Percentiles rank a stretch among this genome's conserved stretches.
These are phyloP conservation scores for Lactarius trivialis DNA, from an alignment of 768 basidiomycete genomes.

Conservation along the genomic window DNA sequence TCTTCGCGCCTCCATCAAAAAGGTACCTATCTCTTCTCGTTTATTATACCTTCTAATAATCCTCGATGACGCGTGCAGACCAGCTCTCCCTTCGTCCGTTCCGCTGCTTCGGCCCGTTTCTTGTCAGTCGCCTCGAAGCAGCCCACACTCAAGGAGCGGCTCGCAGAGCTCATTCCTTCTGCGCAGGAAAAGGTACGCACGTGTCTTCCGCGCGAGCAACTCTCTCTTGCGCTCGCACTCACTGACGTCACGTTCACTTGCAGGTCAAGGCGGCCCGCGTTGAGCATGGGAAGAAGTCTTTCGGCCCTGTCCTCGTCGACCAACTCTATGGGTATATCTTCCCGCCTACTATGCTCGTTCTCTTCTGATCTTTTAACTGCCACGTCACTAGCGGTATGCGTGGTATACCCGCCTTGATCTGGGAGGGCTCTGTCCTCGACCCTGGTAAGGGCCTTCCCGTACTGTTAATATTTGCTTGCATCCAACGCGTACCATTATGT, in stretches of 20 bases:
- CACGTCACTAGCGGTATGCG: constrained; percentile 63
- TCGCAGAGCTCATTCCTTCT: constrained; percentile 88
- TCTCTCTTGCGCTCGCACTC: not conserved
- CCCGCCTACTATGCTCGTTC: not conserved
- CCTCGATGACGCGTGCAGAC: constrained; percentile 13
- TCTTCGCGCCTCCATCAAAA: constrained; percentile 32
- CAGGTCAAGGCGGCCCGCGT: constrained; percentile 81
- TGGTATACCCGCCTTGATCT: constrained; percentile 88
- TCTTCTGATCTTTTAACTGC: constrained; percentile 14
- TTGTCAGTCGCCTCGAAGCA: constrained; percentile 62
- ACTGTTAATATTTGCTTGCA: not conserved
- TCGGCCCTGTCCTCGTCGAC: constrained; percentile 87
- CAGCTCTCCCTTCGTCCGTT: constrained; percentile 45
- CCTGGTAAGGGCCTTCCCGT: constrained; percentile 47
- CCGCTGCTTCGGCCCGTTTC: constrained; percentile 50
- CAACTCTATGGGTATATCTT: constrained; percentile 75
- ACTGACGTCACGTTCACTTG: constrained; percentile 16
- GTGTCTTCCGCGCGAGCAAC: not conserved
- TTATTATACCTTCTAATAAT: constrained; percentile 19
- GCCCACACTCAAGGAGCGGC: constrained; percentile 81
- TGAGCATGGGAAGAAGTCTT: constrained; percentile 86
- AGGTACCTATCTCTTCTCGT: constrained; percentile 30
- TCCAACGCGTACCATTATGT: constrained; percentile 17
- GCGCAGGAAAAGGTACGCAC: constrained; percentile 64
- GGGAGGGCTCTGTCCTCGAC: constrained; percentile 98